phyloP scores from a whole-genome alignment of 495 filamentous ascomycete genomes.

The Penicillium verhagenii region DNA sequence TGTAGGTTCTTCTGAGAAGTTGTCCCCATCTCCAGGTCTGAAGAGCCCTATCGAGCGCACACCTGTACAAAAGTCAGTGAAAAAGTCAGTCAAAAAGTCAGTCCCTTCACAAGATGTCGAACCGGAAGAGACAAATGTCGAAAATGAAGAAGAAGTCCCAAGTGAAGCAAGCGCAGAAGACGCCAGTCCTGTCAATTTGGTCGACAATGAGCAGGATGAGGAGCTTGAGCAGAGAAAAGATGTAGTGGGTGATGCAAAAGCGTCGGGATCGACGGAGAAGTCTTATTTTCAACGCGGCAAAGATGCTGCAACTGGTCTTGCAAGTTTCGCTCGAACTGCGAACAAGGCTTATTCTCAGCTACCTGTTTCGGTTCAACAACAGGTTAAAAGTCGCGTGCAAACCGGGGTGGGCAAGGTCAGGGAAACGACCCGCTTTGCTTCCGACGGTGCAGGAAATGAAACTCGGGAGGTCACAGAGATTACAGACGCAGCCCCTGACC shows the following conservation, averaged over 20 bases:
- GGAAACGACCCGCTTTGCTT: neutral
- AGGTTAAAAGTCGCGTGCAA: neutral
- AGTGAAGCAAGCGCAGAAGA: no score
- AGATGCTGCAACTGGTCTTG: conserved; percentile 3
- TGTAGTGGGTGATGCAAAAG: no score
- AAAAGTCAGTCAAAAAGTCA: neutral
- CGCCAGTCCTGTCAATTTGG: neutral
- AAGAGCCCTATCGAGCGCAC: neutral
- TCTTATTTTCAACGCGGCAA: conserved; percentile 6
- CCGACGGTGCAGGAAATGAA: neutral
- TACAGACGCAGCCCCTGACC: neutral
- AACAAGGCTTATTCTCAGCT: conserved; percentile 5
- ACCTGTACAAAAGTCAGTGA: no score
- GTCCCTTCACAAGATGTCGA: neutral
- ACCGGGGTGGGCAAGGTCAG: neutral
- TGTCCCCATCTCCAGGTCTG: neutral
- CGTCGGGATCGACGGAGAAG: neutral
- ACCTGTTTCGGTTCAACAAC: conserved; percentile 10
- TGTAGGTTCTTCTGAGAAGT: neutral
- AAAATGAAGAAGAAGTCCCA: neutral
- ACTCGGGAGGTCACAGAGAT: neutral
- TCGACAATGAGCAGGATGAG: neutral
- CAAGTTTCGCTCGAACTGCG: neutral
- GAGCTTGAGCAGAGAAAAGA: no score
- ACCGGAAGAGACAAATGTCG: no score